phyloP scores from a whole-genome alignment of 768 basidiomycete genomes.

The Lactifluus subvellereus region DNA sequence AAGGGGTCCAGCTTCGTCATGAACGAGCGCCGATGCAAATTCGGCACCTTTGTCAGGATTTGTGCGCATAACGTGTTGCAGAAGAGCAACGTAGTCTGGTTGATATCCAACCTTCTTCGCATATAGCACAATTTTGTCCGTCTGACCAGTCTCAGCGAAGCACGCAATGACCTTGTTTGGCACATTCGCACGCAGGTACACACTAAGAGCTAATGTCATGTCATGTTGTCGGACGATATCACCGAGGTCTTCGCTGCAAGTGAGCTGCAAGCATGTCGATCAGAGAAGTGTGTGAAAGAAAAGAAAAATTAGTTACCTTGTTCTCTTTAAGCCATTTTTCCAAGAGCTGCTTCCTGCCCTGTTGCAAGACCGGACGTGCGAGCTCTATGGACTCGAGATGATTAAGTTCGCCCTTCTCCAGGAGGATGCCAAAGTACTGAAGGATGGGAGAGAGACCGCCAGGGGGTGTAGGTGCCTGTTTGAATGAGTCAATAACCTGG shows the following conservation, averaged over 20 bases:
- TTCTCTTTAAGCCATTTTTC: constrained; percentile 99
- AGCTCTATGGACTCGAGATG: constrained; percentile 93
- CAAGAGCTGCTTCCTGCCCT: constrained; percentile 92
- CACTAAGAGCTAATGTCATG: constrained; percentile 94
- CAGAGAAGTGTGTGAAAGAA: not conserved
- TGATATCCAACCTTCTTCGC: constrained; percentile 93
- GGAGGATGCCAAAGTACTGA: constrained; percentile 97
- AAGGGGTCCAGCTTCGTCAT: constrained; percentile 87
- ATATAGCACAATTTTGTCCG: constrained; percentile 95
- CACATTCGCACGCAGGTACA: constrained; percentile 95
- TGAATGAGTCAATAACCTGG: constrained; percentile 96
- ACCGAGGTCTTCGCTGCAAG: constrained; percentile 97
- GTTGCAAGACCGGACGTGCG: constrained; percentile 90
- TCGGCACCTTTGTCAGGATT: constrained; percentile 98
- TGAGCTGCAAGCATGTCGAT: constrained; percentile 52
- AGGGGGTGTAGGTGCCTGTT: constrained; percentile 83
- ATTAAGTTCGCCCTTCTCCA: constrained; percentile 98
- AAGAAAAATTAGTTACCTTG: constrained; percentile 53
- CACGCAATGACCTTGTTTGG: constrained; percentile 99
- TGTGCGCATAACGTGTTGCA: constrained; percentile 94
- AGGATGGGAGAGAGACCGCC: constrained; percentile 93
- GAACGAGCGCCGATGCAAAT: constrained; percentile 91
- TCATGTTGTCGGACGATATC: constrained; percentile 93
- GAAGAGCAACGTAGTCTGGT: constrained; percentile 86
- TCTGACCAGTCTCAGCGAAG: constrained; percentile 98